These are phyloP conservation scores for Lipomyces spencermartinsiae DNA, from an alignment of 805 yeast genomes.

Conservation along the genomic window DNA sequence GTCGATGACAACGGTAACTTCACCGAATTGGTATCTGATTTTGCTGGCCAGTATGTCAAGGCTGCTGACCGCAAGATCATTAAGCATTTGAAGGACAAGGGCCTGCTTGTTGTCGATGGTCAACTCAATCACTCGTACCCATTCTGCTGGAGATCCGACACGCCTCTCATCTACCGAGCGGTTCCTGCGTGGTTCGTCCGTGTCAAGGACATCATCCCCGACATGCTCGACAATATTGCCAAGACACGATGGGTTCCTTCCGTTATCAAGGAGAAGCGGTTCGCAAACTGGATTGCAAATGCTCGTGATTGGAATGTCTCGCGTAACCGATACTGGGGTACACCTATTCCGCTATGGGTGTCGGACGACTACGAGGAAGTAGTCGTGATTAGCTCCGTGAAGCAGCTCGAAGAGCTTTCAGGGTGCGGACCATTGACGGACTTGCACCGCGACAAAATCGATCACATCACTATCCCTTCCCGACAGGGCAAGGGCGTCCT, in stretches of 20 bases:
- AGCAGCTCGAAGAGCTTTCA: slow-evolving; percentile 81
- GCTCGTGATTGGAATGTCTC: slow-evolving; percentile 99
- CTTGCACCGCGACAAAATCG: slow-evolving; percentile 92
- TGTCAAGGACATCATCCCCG: slow-evolving; percentile 83
- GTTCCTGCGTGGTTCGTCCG: slow-evolving; percentile 99
- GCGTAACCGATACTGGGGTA: slow-evolving; percentile 99
- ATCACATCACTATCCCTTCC: slow-evolving; percentile 91
- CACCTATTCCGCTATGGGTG: slow-evolving; percentile 98
- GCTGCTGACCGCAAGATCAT: slow-evolving; percentile 94
- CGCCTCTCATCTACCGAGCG: slow-evolving; percentile 93
- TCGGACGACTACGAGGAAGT: slow-evolving; percentile 91
- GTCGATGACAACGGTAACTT: slow-evolving; percentile 92
- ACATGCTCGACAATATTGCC: slow-evolving; percentile 84
- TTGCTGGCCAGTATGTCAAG: slow-evolving; percentile 85
- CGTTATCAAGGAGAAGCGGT: slow-evolving; percentile 89
- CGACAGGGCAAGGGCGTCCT: slow-evolving; percentile 84
- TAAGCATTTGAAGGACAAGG: slow-evolving; percentile 77
- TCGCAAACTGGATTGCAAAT: slow-evolving; percentile 96
- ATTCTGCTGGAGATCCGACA: slow-evolving; percentile 99
- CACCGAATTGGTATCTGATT: slow-evolving; percentile 75
- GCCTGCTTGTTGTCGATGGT: slow-evolving; percentile 72
- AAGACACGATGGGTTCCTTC: slow-evolving; percentile 94
- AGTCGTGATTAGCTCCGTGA: slow-evolving; percentile 90
- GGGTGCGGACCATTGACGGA: slow-evolving; percentile 81
- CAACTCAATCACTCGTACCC: slow-evolving; percentile 97